Evolutionary conservation across 805 yeast species (phyloP).

Genomic region (Jamesozyma hellenica): DNA sequence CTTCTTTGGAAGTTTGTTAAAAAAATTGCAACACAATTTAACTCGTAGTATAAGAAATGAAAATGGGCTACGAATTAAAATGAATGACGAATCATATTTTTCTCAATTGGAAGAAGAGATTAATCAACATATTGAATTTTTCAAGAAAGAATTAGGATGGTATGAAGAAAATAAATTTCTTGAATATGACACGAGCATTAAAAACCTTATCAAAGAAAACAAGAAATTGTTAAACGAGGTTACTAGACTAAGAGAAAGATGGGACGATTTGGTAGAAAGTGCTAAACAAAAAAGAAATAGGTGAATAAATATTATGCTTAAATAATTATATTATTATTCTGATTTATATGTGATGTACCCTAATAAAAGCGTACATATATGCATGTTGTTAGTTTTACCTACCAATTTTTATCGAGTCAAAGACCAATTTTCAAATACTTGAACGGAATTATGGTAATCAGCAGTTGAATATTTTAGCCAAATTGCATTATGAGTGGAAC

Average conservation of each 20-base stretch:
- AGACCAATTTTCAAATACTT: conserved; percentile 6
- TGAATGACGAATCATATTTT: no score
- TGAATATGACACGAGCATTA: conserved; percentile 32
- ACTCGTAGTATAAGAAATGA: background rate
- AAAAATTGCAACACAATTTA: conserved; percentile 15
- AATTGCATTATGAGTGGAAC: conserved; percentile 57
- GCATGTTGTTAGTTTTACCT: background rate
- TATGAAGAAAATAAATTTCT: conserved; percentile 30
- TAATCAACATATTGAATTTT: conserved; percentile 13
- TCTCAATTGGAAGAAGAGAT: background rate
- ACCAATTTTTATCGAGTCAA: background rate
- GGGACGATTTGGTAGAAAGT: conserved; percentile 58
- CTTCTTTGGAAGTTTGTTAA: conserved; percentile 11
- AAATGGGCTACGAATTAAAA: background rate
- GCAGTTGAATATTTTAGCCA: conserved; percentile 79
- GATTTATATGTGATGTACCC: background rate
- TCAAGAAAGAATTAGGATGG: conserved; percentile 31
- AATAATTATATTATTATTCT: background rate
- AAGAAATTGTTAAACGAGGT: conserved; percentile 41
- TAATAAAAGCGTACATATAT: background rate
- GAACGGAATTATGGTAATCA: conserved; percentile 62
- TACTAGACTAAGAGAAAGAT: conserved; percentile 44
- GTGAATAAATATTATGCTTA: conserved; percentile 4
- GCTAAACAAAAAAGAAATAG: conserved; percentile 42
- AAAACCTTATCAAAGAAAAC: conserved; percentile 32